Conservation (phyloP, 768 basidiomycete genomes). For the Rhodotorula taiwanensis region DNA sequence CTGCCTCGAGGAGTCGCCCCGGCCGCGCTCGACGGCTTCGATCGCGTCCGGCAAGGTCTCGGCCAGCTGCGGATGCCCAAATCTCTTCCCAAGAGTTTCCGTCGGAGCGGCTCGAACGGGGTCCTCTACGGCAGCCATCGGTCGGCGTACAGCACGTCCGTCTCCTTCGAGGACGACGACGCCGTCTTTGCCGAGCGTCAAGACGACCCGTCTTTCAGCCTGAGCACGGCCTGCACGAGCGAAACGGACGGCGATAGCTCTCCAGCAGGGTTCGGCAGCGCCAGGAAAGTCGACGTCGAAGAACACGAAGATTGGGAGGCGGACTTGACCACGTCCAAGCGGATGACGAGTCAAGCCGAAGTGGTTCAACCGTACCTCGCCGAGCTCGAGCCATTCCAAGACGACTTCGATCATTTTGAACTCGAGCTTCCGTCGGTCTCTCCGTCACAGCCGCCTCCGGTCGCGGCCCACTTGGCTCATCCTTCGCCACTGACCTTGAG, state of each 20-base stretch:
- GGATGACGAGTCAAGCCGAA: not conserved
- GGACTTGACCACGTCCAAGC: conserved; percentile 15
- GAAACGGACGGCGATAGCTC: conserved; percentile 6
- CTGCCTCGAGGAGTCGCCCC: conserved; percentile 12
- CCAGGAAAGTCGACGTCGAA: not conserved
- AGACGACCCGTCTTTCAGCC: conserved; percentile 11
- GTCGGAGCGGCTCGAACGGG: not conserved
- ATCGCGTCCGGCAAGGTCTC: conserved; percentile 13
- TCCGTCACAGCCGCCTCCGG: not conserved
- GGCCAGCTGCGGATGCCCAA: conserved; percentile 13
- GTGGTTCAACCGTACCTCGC: conserved; percentile 3
- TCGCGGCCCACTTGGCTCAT: not conserved
- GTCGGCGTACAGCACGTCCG: conserved; percentile 17
- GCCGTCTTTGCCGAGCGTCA: conserved; percentile 35
- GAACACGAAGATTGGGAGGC: conserved; percentile 22
- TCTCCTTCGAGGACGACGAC: conserved; percentile 39
- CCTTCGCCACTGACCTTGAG: conserved; percentile 4
- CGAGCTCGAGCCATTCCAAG: conserved; percentile 19
- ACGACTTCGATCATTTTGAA: conserved; percentile 33
- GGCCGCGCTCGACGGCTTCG: conserved; percentile 29
- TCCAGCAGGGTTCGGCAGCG: no score
- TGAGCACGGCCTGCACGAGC: conserved; percentile 27
- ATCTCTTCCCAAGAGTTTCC: not conserved
- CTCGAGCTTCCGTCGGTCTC: conserved; percentile 2
- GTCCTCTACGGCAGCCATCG: not conserved